These are phyloP conservation scores for Yamadazyma olivae DNA, from an alignment of 805 yeast species.

Conservation along the genomic window DNA sequence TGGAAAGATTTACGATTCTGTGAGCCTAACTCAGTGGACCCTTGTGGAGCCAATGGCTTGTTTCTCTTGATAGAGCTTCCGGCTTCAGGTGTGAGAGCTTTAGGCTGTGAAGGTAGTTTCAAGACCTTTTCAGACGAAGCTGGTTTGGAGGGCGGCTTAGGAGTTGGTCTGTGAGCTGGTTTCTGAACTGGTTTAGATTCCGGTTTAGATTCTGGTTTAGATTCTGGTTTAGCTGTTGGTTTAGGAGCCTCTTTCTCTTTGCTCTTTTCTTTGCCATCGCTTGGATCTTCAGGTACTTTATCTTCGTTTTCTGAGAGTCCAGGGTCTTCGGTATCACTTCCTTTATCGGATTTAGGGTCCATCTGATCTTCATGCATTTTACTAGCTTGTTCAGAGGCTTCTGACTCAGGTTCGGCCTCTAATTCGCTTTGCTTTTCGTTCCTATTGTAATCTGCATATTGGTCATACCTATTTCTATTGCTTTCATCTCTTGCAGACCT, in stretches of 20 bases:
- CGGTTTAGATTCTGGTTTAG: background rate
- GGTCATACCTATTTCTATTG: slow-evolving; percentile 27
- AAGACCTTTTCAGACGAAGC: background rate
- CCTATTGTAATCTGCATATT: slow-evolving; percentile 18
- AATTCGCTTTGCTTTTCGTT: background rate
- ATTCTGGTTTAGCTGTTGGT: background rate
- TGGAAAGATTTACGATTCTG: too few relatives aligned
- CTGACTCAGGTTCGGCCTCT: background rate
- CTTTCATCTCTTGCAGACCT: slow-evolving; percentile 8
- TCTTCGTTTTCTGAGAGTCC: slow-evolving; percentile 1
- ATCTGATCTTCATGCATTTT: background rate
- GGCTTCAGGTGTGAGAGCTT: background rate
- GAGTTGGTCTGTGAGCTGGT: background rate
- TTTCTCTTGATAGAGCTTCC: slow-evolving; percentile 3
- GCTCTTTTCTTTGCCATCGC: background rate
- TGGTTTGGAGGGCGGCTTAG: background rate
- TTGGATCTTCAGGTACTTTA: background rate
- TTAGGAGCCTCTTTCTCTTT: background rate
- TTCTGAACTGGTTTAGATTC: background rate
- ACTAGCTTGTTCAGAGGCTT: background rate
- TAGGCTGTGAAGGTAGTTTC: slow-evolving; percentile 1
- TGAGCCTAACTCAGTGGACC: background rate
- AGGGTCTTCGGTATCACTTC: background rate
- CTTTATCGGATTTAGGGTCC: background rate
- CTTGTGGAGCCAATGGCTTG: slow-evolving; percentile 13